These are phyloP conservation scores for Nitzschia sp. DNA, from an alignment of 108 stramenopile genomes.

Conservation along the genomic window DNA sequence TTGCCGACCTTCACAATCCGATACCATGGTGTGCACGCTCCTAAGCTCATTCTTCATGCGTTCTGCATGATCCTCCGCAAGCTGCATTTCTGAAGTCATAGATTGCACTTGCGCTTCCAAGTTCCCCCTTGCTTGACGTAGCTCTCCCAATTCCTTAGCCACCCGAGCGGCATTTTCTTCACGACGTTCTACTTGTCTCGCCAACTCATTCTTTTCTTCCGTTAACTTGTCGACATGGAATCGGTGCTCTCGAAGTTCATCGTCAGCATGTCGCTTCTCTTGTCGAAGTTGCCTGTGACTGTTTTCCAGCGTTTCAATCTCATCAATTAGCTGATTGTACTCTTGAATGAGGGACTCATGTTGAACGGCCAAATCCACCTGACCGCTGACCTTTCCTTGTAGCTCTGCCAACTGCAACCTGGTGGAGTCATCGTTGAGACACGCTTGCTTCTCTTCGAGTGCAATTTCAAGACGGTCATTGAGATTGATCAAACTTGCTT, in stretches of 20 bases:
- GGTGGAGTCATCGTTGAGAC: constrained; percentile 5
- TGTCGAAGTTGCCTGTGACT: neutral
- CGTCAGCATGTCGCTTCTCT: neutral
- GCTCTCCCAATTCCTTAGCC: neutral
- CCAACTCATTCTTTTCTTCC: constrained; percentile 1
- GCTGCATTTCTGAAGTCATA: neutral
- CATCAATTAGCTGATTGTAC: neutral
- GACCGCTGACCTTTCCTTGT: neutral
- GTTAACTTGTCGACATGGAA: neutral
- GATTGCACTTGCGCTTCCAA: neutral
- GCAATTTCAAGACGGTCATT: constrained; percentile 4
- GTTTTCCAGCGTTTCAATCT: neutral
- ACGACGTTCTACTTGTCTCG: neutral
- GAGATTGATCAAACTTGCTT: neutral
- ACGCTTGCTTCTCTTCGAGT: neutral
- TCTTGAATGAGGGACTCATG: neutral
- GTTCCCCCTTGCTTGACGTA: neutral
- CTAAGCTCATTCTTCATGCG: neutral
- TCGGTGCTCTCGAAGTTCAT: neutral
- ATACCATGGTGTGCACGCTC: neutral
- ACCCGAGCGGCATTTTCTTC: neutral
- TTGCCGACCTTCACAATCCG: neutral
- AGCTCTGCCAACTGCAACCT: neutral
- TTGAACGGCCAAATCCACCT: neutral
- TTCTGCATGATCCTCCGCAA: neutral